Evolutionary conservation across 768 basidiomycete species (phyloP).

Genomic region (Lentinula boryana): DNA sequence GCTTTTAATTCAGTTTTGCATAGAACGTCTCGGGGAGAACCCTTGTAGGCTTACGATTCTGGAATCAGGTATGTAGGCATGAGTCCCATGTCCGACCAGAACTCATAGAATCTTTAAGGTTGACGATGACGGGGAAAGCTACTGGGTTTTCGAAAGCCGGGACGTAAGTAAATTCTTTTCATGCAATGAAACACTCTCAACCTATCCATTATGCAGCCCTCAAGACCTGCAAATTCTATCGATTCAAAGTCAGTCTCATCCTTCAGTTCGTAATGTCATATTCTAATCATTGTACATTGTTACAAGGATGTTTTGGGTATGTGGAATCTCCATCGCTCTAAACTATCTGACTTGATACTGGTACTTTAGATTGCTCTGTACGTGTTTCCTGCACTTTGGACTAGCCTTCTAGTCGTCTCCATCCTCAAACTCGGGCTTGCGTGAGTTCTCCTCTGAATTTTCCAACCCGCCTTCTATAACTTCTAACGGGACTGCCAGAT

Average conservation of each 20-base stretch:
- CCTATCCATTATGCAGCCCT: slow-evolving; percentile 46
- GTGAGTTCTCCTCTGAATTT: slow-evolving; percentile 39
- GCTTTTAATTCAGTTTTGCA: slow-evolving; percentile 3
- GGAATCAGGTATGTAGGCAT: slow-evolving; percentile 72
- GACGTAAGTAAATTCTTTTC: slow-evolving; percentile 54
- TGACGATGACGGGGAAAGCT: slow-evolving; percentile 92
- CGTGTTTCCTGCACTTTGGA: slow-evolving; percentile 84
- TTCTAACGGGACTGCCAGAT: slow-evolving; percentile 40
- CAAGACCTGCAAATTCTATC: slow-evolving; percentile 80
- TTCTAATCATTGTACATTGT: neutral
- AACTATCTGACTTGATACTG: neutral
- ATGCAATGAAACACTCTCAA: neutral
- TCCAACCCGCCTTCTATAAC: slow-evolving; percentile 3
- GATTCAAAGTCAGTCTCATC: slow-evolving; percentile 68
- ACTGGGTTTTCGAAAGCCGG: slow-evolving; percentile 97
- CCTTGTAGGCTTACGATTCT: slow-evolving; percentile 91
- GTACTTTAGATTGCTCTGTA: slow-evolving; percentile 74
- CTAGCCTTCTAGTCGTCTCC: slow-evolving; percentile 81
- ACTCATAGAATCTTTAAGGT: slow-evolving; percentile 42
- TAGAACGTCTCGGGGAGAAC: slow-evolving; percentile 93
- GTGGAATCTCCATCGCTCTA: slow-evolving; percentile 14
- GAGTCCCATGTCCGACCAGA: neutral
- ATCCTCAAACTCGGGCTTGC: slow-evolving; percentile 83
- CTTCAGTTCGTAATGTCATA: slow-evolving; percentile 2
- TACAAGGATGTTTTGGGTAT: slow-evolving; percentile 88